These are phyloP conservation scores for Backusella morwellensis DNA, from an alignment of 192 early-diverging fungal genomes.

Conservation along the genomic window DNA sequence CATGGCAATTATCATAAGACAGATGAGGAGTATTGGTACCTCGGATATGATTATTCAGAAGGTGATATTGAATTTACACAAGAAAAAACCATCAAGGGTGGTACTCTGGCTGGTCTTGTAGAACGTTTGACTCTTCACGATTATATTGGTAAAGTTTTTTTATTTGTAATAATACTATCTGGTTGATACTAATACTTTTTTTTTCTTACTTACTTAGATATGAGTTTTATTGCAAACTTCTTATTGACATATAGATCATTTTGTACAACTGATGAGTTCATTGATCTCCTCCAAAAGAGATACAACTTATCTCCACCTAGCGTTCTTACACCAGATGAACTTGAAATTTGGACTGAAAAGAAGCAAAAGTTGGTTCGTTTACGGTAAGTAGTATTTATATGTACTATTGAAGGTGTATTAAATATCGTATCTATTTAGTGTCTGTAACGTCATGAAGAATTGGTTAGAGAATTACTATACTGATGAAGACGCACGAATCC, in stretches of 20 bases:
- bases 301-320: slow-evolving; percentile 76
- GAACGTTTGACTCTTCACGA: slow-evolving; percentile 93
- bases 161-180: background rate
- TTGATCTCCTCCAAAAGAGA: slow-evolving; percentile 72
- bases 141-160: slow-evolving; percentile 24
- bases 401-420: background rate
- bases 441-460: slow-evolving; percentile 93
- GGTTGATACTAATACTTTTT: background rate
- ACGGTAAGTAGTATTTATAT: slow-evolving; percentile 30
- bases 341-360: slow-evolving; percentile 78
- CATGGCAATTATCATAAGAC: background rate
- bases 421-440: slow-evolving; percentile 38
- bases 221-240: slow-evolving; percentile 84
- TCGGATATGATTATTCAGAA: slow-evolving; percentile 75
- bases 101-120: slow-evolving; percentile 80
- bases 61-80: slow-evolving; percentile 82
- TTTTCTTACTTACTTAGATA: slow-evolving; percentile 41
- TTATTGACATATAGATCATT: slow-evolving; percentile 95
- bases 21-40: slow-evolving; percentile 68
- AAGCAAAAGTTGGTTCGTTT: slow-evolving; percentile 90
- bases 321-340: slow-evolving; percentile 64
- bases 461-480: slow-evolving; percentile 95
- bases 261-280: slow-evolving; percentile 78
- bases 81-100: slow-evolving; percentile 87
- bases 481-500: slow-evolving; percentile 68